These are phyloP conservation scores for Achlya hypogyna DNA, from an alignment of 352 stramenopile genomes.

Conservation along the genomic window DNA sequence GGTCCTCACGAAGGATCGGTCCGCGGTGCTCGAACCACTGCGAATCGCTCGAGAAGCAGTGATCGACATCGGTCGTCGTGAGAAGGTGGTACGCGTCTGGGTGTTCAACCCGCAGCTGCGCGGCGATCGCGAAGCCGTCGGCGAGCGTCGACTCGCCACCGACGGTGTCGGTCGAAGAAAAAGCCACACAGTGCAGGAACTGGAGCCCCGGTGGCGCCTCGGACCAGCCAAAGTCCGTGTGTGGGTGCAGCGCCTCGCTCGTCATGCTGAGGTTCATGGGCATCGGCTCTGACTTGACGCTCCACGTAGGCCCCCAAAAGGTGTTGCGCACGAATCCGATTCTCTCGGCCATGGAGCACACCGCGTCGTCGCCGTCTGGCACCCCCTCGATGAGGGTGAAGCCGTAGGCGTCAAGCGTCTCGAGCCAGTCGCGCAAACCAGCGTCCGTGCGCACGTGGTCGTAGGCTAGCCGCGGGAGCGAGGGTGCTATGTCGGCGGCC, in stretches of 20 bases:
- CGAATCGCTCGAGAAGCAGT: slow-evolving; percentile 28
- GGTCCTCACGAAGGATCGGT: slow-evolving; percentile 22
- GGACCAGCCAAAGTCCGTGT: slow-evolving; percentile 31
- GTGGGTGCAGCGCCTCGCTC: slow-evolving; percentile 24
- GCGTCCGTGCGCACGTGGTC: slow-evolving; percentile 22
- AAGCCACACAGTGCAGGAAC: slow-evolving; percentile 30
- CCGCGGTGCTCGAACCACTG: slow-evolving; percentile 25
- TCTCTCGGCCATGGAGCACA: slow-evolving; percentile 22
- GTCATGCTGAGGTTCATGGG: slow-evolving; percentile 34
- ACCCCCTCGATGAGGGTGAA: slow-evolving; percentile 27
- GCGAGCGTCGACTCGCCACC: slow-evolving; percentile 73
- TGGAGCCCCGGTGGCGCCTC: slow-evolving; percentile 29
- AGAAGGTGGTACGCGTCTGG: slow-evolving; percentile 56
- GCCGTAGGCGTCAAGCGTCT: slow-evolving; percentile 27
- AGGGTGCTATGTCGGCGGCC: slow-evolving; percentile 21
- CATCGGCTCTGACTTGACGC: slow-evolving; percentile 45
- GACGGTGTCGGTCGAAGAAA: slow-evolving; percentile 23
- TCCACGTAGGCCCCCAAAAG: slow-evolving; percentile 79
- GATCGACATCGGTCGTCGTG: slow-evolving; percentile 24
- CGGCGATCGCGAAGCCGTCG: slow-evolving; percentile 63
- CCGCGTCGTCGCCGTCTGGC: slow-evolving; percentile 18
- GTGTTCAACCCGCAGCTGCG: slow-evolving; percentile 41
- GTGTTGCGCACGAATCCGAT: slow-evolving; percentile 53
- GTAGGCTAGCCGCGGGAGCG: slow-evolving; percentile 23
- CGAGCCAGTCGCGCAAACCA: slow-evolving; percentile 27